Conservation (phyloP, 1,284 basidiomycete genomes). For the Naganishia albida region DNA sequence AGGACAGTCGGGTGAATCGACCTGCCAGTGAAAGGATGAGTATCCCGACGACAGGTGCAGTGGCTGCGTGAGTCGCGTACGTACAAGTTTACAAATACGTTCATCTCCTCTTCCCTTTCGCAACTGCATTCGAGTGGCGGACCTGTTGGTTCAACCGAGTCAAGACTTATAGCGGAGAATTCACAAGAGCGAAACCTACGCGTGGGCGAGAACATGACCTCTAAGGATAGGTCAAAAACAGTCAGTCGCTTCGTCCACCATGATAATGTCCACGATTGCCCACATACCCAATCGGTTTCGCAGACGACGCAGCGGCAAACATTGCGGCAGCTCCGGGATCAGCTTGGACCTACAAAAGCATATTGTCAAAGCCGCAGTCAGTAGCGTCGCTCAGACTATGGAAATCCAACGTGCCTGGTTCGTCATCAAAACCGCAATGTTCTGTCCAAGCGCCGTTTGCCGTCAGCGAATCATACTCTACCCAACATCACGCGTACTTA, state of each 20-base stretch:
- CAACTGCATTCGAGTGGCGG: conserved; percentile 50
- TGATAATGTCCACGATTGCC: too few species aligned
- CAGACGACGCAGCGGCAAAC: conserved; percentile 82
- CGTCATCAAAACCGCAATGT: conserved; percentile 83
- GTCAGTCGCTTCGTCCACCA: too few species aligned
- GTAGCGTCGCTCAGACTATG: too few species aligned
- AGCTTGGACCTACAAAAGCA: conserved; percentile 57
- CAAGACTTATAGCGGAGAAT: conserved; percentile 1
- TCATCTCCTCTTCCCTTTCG: conserved; percentile 82
- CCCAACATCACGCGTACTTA: conserved; percentile 44
- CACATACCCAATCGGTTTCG: conserved; percentile 69
- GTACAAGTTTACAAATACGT: conserved; percentile 79
- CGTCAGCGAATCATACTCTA: neutral
- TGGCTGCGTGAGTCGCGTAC: neutral
- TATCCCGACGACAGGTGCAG: neutral
- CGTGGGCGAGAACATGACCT: conserved; percentile 54
- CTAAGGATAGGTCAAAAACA: neutral
- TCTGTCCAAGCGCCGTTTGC: conserved; percentile 42
- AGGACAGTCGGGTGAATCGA: conserved; percentile 87
- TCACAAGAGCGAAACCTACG: conserved; percentile 39
- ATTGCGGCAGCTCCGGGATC: conserved; percentile 93
- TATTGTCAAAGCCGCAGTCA: neutral
- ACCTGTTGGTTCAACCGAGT: conserved; percentile 35
- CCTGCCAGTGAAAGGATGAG: conserved; percentile 41
- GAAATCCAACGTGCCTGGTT: conserved; percentile 73